Evolutionary conservation across 75 land plant species (phyloP).

Genomic region (Azolla pinnata): DNA sequence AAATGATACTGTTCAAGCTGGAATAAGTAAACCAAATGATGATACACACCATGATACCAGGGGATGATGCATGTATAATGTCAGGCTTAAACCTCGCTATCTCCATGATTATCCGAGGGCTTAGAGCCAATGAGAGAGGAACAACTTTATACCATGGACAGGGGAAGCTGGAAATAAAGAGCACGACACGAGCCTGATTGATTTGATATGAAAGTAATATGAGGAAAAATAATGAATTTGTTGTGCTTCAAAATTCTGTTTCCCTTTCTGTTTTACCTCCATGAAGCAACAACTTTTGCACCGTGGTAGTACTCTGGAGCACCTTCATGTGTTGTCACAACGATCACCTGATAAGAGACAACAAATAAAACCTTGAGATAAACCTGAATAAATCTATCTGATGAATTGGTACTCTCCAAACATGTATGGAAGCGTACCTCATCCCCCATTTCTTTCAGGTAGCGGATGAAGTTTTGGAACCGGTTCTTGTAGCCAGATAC

Average conservation of each 20-base stretch:
- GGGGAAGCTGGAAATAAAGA: slow-evolving; percentile 54
- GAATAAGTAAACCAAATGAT: too few species aligned
- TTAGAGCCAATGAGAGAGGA: slow-evolving; percentile 86
- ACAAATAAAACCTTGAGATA: background rate
- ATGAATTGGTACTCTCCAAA: too few species aligned
- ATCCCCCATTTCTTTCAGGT: slow-evolving; percentile 96
- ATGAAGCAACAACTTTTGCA: slow-evolving; percentile 85
- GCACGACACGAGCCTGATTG: too few species aligned
- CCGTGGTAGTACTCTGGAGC: slow-evolving; percentile 93
- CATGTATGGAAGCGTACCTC: too few species aligned
- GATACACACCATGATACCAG: slow-evolving; percentile 87
- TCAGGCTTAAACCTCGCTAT: slow-evolving; percentile 94
- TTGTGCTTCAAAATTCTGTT: too few species aligned
- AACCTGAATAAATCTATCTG: too few species aligned
- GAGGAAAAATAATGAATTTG: too few species aligned
- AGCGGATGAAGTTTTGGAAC: slow-evolving; percentile 87
- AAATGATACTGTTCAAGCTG: too few species aligned
- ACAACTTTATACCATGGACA: slow-evolving; percentile 86
- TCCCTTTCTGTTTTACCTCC: slow-evolving; percentile 51
- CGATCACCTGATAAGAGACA: slow-evolving; percentile 58
- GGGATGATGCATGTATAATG: slow-evolving; percentile 97
- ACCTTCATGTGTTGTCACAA: slow-evolving; percentile 96
- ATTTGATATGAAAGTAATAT: too few species aligned
- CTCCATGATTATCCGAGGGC: slow-evolving; percentile 87
- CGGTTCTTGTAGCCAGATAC: slow-evolving; percentile 94